Evolutionary conservation across 176 grass and related monocot species (phyloP).

Genomic region (barley (Hordeum vulgare)): MorexV3_pseudomolecules_assembly NC_058523.1:5289691-5290190

Average conservation of each 20-base stretch:
- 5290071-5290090: neutral
- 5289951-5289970: neutral
- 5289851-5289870: no score
- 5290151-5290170: neutral
- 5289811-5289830: no score
- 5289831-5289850: no score
- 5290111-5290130: neutral
- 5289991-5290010: neutral
- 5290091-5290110: neutral
- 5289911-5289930: no score
- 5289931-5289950: no score
- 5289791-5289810: no score
- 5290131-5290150: neutral
- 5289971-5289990: neutral
- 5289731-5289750: neutral
- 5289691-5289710: no score
- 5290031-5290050: neutral
- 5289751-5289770: no score
- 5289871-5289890: no score
- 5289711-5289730: no score
- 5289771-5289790: no score
- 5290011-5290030: neutral
- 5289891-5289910: no score
- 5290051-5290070: neutral
- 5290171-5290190: neutral